Evolutionary conservation across 805 yeast species (phyloP).

Genomic region (Wickerhamiella brachini): DNA sequence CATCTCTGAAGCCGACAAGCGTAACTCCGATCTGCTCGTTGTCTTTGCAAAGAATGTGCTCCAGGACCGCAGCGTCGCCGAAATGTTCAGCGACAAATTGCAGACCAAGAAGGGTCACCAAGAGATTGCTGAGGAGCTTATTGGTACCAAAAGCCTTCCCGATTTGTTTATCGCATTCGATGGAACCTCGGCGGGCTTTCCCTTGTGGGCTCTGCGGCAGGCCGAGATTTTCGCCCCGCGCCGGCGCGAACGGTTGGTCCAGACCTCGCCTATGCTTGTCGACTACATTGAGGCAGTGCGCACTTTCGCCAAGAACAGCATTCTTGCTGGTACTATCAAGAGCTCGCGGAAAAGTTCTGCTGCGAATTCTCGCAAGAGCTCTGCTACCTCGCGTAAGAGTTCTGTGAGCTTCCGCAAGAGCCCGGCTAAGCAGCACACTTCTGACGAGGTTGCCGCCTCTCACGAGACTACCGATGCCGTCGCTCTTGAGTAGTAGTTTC

Average conservation of each 20-base stretch:
- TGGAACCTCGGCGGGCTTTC: slow-evolving; percentile 5
- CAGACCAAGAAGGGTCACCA: neutral
- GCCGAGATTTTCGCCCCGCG: slow-evolving; percentile 3
- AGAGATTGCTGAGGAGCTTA: neutral
- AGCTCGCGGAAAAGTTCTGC: neutral
- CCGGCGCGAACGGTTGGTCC: slow-evolving; percentile 3
- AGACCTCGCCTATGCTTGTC: neutral
- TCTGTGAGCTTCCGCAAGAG: too few relatives aligned
- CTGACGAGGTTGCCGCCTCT: too few relatives aligned
- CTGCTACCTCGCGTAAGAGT: too few relatives aligned
- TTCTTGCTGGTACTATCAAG: neutral
- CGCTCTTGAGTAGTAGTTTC: too few relatives aligned
- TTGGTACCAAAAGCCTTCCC: neutral
- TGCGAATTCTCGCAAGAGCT: too few relatives aligned
- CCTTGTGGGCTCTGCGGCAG: slow-evolving; percentile 1
- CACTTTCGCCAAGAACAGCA: neutral
- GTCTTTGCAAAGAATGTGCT: neutral
- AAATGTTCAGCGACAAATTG: neutral
- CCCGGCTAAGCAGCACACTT: too few relatives aligned
- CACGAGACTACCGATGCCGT: too few relatives aligned
- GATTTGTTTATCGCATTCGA: slow-evolving; percentile 6
- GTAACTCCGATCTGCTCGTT: neutral
- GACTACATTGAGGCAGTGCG: slow-evolving; percentile 6
- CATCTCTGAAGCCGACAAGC: neutral
- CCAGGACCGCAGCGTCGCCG: neutral